Base-by-base conservation (phyloP, 768 basidiomycete genomes). In the Psilocybe sp. region DNA sequence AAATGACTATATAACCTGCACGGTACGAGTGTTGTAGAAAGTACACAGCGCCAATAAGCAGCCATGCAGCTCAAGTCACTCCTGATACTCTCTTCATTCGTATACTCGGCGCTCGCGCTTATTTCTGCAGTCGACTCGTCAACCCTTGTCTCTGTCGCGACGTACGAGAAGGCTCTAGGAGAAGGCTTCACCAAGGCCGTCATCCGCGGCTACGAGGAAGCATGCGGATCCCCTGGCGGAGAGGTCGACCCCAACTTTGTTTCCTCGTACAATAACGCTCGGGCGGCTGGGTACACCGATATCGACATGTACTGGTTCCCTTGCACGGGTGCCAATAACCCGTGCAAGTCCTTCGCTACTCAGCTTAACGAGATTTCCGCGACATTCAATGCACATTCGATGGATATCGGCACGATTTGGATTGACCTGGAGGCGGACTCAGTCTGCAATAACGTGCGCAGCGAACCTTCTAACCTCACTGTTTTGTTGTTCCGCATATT, bases 281-380 rank as follows among this genome's bases (percentile, higher is more conserved):
- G 50, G 10, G 46, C 54, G 19, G 54, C 54, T 2, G 50, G 54
- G 5, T 49, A 49, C 19, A 51, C 54, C 32, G 33, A 55, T 35
- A 55, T 55, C 28, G 54, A 55, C 50, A 55, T 43, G 43, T 51
- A 55, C 40, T 55, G 50, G 54, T 55, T 51, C 50, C 54, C 50
- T 3, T 55, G 54, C 47, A 55, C 51, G 40, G 54, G 54, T 1
- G 51, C 54, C 4, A 50, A 50, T 9, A 44, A 55, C 33, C 49
- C 46, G 18, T 55, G 54, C 44, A 55, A 55, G 36, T 51, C 50
- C 1, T 55, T 51, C n/a, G 54, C 50, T 2, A 55, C 54, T 4
- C 54, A 55, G 40, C 16, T 55, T 5, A 36, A 46, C 5, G 54
- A 55, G 23, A 41, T 55, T 9, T 31, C 41, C 9, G 47, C 50